A percentile compares a stretch with the other conserved stretches of the same genome.
These are phyloP conservation scores for Clarireedia paspali DNA, from an alignment of 2,329 filamentous ascomycete species.

Conservation along the genomic window DNA sequence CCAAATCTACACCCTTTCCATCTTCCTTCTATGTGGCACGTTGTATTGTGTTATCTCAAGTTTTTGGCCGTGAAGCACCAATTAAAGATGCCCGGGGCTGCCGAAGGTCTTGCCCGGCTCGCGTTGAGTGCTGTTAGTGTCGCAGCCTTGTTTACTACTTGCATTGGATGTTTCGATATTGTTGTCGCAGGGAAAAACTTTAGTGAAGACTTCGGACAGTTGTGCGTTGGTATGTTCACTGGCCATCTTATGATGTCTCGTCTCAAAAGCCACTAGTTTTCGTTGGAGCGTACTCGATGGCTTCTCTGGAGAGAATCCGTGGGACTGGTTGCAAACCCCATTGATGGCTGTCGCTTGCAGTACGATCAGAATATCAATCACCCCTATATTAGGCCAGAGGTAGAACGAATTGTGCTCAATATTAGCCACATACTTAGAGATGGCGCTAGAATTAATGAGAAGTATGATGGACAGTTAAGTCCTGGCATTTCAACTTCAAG, in stretches of 20 bases:
- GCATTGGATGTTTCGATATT: constrained; percentile 25
- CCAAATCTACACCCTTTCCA: background rate
- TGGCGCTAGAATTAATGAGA: constrained; percentile 2
- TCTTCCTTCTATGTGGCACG: background rate
- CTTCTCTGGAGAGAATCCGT: constrained; percentile 14
- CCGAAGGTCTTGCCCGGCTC: constrained; percentile 14
- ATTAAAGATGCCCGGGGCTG: constrained; percentile 1
- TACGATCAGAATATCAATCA: constrained; percentile 12
- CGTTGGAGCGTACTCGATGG: constrained; percentile 7
- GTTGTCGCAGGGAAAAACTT: constrained; percentile 18
- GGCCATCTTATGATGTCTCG: background rate
- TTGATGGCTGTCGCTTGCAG: background rate
- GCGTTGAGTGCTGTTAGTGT: constrained; percentile 18
- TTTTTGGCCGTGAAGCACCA: background rate
- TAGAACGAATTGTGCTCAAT: constrained; percentile 7
- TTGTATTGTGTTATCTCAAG: too few relatives aligned
- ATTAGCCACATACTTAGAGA: constrained; percentile 11
- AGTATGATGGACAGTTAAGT: background rate
- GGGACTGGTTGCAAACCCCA: constrained; percentile 5
- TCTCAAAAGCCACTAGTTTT: background rate
- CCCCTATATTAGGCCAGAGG: background rate
- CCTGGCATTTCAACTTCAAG: background rate
- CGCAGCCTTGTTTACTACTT: constrained; percentile 21
- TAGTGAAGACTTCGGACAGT: constrained; percentile 20
- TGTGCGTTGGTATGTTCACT: constrained; percentile 9